A percentile compares a stretch with the other conserved stretches of the same genome.
Evolutionary conservation across 2,329 filamentous ascomycete species (phyloP).

Genomic region (Aureobasidium mangrovei): DNA sequence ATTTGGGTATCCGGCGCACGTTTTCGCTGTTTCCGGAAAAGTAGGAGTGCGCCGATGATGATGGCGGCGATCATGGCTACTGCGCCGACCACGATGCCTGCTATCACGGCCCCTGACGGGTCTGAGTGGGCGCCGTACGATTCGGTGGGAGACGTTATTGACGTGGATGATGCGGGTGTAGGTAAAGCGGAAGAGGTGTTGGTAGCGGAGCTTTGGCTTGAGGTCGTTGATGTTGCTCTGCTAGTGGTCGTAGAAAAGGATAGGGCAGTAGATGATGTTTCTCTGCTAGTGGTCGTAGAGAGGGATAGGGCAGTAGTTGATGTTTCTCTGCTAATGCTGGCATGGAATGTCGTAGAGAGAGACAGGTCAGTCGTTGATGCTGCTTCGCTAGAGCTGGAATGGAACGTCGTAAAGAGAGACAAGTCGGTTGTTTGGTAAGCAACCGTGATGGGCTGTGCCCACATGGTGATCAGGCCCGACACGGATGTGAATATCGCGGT

Average conservation of each 20-base stretch:
- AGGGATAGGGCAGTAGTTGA: no score
- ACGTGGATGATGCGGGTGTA: not conserved
- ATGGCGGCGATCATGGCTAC: no score
- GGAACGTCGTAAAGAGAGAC: constrained; percentile 15
- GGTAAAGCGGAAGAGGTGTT: not conserved
- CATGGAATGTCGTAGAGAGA: not conserved
- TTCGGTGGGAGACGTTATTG: not conserved
- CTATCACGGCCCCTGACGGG: no score
- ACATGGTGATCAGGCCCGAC: constrained; percentile 23
- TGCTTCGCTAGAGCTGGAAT: not conserved
- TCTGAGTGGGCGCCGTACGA: no score
- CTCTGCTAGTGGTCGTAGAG: no score
- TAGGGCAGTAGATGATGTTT: not conserved
- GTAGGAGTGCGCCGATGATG: no score
- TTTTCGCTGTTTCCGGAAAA: no score
- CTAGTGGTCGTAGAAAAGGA: not conserved
- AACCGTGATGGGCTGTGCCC: constrained; percentile 21
- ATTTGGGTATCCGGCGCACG: no score
- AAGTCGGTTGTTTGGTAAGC: constrained; percentile 15
- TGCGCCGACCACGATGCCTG: no score
- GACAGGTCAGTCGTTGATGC: not conserved
- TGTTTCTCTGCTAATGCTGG: no score
- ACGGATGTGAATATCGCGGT: constrained; percentile 12
- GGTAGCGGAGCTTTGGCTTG: not conserved
- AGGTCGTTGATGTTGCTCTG: not conserved